Conservation (phyloP, 2,329 filamentous ascomycete species). For the Ceratocystis eucalypticola region DNA sequence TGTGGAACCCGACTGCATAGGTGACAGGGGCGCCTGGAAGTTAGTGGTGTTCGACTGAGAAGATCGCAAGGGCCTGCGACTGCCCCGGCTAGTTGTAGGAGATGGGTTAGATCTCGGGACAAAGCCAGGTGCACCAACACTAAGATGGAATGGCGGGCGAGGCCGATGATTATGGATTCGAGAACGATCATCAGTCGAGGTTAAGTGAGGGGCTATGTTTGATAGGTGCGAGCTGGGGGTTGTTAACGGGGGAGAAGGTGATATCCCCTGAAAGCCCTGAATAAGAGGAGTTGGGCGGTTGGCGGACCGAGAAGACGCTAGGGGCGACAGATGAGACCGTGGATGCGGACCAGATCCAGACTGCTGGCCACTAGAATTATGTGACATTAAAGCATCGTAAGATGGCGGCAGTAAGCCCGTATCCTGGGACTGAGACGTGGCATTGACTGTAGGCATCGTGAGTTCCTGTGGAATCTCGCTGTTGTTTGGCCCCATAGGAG, state of each 20-base stretch:
- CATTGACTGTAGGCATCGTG: slow-evolving; percentile 8
- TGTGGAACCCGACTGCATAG: neutral
- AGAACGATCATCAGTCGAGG: neutral
- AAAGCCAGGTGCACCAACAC: slow-evolving; percentile 5
- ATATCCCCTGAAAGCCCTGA: neutral
- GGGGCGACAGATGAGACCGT: neutral
- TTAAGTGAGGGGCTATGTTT: neutral
- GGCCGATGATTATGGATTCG: neutral
- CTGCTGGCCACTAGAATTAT: neutral
- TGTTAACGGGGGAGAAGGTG: neutral
- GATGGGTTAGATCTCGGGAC: neutral
- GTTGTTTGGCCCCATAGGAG: slow-evolving; percentile 18
- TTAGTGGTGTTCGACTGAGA: neutral
- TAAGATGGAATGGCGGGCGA: slow-evolving; percentile 3
- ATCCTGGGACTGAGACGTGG: neutral
- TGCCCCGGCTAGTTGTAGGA: neutral
- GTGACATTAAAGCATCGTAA: slow-evolving; percentile 16
- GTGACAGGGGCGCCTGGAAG: neutral
- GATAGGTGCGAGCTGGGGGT: neutral
- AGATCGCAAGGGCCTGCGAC: neutral
- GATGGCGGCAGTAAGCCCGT: slow-evolving; percentile 13
- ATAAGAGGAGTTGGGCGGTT: slow-evolving; percentile 4
- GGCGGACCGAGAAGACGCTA: neutral
- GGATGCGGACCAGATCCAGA: neutral
- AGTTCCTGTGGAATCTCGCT: slow-evolving; percentile 17